These are phyloP conservation scores for Beauveria medogensis DNA, from an alignment of 2,329 filamentous ascomycete species.

Conservation along the genomic window DNA sequence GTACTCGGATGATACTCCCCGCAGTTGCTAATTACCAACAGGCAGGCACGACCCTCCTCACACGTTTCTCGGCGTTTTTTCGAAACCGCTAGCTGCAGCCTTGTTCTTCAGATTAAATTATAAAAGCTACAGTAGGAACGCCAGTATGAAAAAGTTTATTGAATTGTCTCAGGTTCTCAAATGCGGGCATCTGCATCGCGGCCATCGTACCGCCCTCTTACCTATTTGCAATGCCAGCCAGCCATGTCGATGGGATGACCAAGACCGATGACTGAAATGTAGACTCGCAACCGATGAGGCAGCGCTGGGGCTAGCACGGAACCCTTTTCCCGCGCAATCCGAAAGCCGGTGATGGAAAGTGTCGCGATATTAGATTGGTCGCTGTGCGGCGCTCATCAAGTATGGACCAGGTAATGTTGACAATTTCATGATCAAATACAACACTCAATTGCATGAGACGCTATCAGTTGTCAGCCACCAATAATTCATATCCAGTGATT, in stretches of 20 bases:
- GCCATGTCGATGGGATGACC: not conserved
- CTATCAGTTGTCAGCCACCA: slow-evolving; percentile 17
- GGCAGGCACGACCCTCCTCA: not conserved
- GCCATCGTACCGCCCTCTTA: not conserved
- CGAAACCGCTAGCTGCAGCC: not conserved
- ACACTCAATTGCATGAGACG: slow-evolving; percentile 21
- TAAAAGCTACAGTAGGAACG: too few relatives aligned
- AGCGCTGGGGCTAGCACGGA: not conserved
- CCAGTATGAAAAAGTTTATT: too few relatives aligned
- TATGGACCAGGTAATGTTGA: slow-evolving; percentile 17
- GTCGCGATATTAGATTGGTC: slow-evolving; percentile 16
- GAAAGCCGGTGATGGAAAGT: slow-evolving; percentile 16
- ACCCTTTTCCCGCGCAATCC: not conserved
- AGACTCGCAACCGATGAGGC: not conserved
- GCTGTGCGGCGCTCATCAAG: slow-evolving; percentile 9
- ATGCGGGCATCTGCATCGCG: not conserved
- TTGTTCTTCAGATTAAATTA: not conserved
- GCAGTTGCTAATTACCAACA: not conserved
- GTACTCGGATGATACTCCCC: too few relatives aligned
- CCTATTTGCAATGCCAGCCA: not conserved
- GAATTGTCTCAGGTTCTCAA: too few relatives aligned
- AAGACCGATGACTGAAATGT: not conserved
- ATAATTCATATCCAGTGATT: not conserved
- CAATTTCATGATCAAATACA: slow-evolving; percentile 19
- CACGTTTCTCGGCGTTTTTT: not conserved